phyloP scores from a whole-genome alignment of 257 asterid species.

The Eustoma russellianum region DNA sequence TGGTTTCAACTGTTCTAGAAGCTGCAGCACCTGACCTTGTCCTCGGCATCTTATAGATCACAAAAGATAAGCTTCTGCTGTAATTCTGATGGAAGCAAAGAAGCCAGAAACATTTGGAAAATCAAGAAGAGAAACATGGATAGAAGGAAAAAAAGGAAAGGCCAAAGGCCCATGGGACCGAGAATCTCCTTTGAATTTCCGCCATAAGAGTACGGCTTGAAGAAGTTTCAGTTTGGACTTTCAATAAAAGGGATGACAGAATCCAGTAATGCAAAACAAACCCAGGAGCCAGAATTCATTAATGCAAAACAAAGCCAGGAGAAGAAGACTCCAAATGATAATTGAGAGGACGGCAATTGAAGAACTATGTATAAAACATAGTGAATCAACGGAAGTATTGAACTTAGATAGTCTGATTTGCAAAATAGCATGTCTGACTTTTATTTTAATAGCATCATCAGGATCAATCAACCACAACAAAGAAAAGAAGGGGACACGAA shows the following conservation, averaged over 20 bases:
- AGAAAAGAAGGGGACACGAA: conserved; percentile 25
- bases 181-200: conserved; percentile 54
- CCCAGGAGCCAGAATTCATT: conserved; percentile 42
- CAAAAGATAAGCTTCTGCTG: conserved; percentile 45
- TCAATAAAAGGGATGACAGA: conserved; percentile 38
- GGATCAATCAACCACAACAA: conserved; percentile 56
- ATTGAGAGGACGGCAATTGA: conserved; percentile 48
- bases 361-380: conserved; percentile 42
- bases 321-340: too few relatives aligned
- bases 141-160: conserved; percentile 60
- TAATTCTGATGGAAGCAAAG: conserved; percentile 69
- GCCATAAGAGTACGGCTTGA: conserved; percentile 60
- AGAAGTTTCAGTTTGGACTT: conserved; percentile 51
- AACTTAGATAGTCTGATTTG: conserved; percentile 44
- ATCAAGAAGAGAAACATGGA: conserved; percentile 73
- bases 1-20: conserved; percentile 43
- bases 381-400: conserved; percentile 46
- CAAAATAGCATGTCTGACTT: conserved; percentile 32
- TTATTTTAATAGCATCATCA: conserved; percentile 30
- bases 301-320: conserved; percentile 57
- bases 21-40: conserved; percentile 52
- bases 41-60: conserved; percentile 82
- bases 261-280: conserved; percentile 45
- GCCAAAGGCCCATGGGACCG: conserved; percentile 62
- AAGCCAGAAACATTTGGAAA: conserved; percentile 80